These are phyloP conservation scores for Emergomyces pasteurianus DNA, from an alignment of 2,329 filamentous ascomycete species.

Conservation along the genomic window DNA sequence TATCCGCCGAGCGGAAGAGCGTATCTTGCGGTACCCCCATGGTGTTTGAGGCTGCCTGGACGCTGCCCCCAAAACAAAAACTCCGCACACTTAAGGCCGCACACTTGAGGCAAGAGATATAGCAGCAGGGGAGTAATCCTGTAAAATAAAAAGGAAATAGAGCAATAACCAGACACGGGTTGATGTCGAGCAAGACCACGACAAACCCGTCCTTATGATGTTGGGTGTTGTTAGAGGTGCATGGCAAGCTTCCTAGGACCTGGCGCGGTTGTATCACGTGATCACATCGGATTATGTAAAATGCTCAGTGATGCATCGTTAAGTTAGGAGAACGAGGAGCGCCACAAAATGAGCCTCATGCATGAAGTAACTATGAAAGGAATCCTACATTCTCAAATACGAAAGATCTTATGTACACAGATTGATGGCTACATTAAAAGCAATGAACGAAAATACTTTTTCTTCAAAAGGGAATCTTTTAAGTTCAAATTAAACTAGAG, in stretches of 20 bases:
- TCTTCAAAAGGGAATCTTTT: background rate
- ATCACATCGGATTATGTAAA: too few relatives aligned
- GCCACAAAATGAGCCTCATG: too few relatives aligned
- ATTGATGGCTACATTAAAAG: background rate
- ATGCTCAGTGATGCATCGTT: too few relatives aligned
- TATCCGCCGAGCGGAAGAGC: constrained; percentile 98
- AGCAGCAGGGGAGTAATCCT: background rate
- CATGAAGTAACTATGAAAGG: too few relatives aligned
- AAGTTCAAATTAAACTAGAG: background rate
- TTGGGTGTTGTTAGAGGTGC: background rate
- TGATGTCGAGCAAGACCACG: background rate
- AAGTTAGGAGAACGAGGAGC: too few relatives aligned
- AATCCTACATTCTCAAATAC: too few relatives aligned
- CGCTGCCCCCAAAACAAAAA: background rate
- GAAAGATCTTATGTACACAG: too few relatives aligned
- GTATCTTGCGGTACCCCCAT: constrained; percentile 65
- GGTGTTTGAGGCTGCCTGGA: constrained; percentile 14
- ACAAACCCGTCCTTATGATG: background rate
- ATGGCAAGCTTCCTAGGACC: background rate
- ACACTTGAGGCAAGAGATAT: too few relatives aligned
- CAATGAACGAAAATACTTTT: background rate
- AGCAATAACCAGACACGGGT: background rate
- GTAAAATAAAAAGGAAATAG: background rate
- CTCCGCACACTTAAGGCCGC: too few relatives aligned
- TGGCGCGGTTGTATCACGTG: background rate